Conservation (phyloP, 345 rosid genomes). For the Hibiscus syriacus region DNA sequence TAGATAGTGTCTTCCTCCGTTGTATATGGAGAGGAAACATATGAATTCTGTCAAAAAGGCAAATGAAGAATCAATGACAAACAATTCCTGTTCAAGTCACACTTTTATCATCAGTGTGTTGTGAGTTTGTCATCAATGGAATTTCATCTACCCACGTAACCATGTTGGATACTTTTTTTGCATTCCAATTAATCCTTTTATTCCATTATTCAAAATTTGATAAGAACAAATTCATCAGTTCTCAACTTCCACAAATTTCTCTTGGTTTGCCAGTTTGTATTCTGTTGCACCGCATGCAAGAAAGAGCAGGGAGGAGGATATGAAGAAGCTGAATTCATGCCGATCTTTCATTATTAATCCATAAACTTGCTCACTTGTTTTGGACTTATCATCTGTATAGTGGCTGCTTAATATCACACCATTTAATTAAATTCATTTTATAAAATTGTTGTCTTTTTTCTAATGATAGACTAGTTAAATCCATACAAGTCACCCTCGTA, state of each 20-base stretch:
- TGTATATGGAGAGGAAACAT: neutral
- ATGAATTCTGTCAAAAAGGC: too few species aligned
- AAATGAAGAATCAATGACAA: neutral
- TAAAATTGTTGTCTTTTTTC: too few species aligned
- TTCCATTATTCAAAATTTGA: neutral
- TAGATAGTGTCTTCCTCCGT: too few species aligned
- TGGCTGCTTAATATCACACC: too few species aligned
- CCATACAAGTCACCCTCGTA: too few species aligned
- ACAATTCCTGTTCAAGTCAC: too few species aligned
- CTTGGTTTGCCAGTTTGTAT: neutral
- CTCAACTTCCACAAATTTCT: neutral
- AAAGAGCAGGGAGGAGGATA: constrained; percentile 22
- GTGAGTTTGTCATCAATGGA: neutral
- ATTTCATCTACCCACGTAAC: neutral
- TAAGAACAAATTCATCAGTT: neutral
- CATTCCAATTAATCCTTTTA: neutral
- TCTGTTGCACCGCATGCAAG: constrained; percentile 20
- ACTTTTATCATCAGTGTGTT: too few species aligned
- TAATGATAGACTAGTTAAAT: too few species aligned
- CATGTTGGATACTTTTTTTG: neutral
- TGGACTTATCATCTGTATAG: neutral
- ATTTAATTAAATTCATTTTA: too few species aligned
- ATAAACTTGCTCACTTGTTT: neutral
- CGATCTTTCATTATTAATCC: constrained; percentile 22
- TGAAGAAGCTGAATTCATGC: constrained; percentile 30